Conservation (phyloP, 495 filamentous ascomycete species). For the Coniosporium apollinis region DNA sequence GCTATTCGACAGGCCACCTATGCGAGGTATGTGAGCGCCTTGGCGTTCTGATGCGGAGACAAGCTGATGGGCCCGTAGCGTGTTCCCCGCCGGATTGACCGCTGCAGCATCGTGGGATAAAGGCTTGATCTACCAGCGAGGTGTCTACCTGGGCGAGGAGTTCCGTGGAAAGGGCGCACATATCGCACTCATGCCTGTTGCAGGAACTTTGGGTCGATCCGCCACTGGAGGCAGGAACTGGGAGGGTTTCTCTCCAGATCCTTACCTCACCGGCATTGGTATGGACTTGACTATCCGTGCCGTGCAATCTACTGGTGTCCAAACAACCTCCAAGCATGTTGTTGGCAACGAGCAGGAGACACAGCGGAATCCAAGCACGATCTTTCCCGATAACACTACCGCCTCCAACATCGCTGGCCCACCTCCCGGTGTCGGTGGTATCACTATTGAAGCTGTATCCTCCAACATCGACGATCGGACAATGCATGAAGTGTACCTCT, state of each 20-base stretch:
- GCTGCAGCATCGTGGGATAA: constrained; percentile 17
- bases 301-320: constrained; percentile 38
- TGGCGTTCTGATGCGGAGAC: no score
- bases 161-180: constrained; percentile 14
- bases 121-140: constrained; percentile 8
- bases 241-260: constrained; percentile 17
- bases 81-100: constrained; percentile 12
- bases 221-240: constrained; percentile 14
- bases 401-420: no score
- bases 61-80: no score
- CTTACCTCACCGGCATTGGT: constrained; percentile 32
- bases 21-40: no score
- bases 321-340: constrained; percentile 44
- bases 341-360: constrained; percentile 22
- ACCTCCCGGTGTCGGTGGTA: no score
- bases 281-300: constrained; percentile 38
- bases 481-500: constrained; percentile 24
- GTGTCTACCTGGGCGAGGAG: constrained; percentile 10
- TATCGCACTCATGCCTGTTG: constrained; percentile 12
- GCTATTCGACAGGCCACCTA: constrained; percentile 22
- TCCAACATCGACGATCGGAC: constrained; percentile 23
- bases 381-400: constrained; percentile 2
- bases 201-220: constrained; percentile 9
- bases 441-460: constrained; percentile 20
- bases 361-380: constrained; percentile 12